Percentiles rank a stretch among this genome's conserved stretches.
phyloP scores from a whole-genome alignment of 345 rosid genomes.

The Luvunga scandens region DNA sequence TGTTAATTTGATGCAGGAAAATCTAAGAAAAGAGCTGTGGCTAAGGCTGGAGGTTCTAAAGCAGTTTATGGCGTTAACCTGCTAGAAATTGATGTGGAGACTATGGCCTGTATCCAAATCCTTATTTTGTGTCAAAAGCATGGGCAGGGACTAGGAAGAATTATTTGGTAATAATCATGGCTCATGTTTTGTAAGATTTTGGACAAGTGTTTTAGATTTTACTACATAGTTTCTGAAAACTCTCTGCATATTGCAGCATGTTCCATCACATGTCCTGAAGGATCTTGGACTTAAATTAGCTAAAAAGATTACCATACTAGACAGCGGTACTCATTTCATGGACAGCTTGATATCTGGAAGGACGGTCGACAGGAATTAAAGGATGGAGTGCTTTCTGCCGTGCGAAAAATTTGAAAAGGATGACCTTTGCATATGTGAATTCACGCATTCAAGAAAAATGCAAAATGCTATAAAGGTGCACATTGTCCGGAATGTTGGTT shows the following conservation, averaged over 20 bases:
- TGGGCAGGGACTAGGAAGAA: not conserved
- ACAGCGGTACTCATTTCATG: constrained; percentile 9
- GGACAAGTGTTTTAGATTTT: not conserved
- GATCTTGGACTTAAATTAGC: constrained; percentile 6
- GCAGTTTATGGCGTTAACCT: not conserved
- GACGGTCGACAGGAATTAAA: constrained; percentile 11
- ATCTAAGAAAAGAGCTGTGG: not conserved
- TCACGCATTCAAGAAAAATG: not conserved
- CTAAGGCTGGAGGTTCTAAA: not conserved
- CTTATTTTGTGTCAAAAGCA: not conserved
- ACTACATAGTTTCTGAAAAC: not conserved
- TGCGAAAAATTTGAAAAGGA: not conserved
- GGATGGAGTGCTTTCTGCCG: constrained; percentile 12
- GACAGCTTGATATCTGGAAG: constrained; percentile 1
- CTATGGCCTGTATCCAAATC: not conserved
- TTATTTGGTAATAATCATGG: not conserved
- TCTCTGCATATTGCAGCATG: constrained; percentile 6
- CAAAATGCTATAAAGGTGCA: constrained; percentile 11
- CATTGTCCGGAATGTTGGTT: not conserved
- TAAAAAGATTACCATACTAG: not conserved
- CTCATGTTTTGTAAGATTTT: not conserved
- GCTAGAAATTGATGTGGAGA: not conserved
- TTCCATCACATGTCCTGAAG: not conserved
- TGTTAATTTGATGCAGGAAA: not conserved
- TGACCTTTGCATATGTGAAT: constrained; percentile 14